These are phyloP conservation scores for Kernera saxatilis DNA, from an alignment of 345 rosid species.

Conservation along the genomic window DNA sequence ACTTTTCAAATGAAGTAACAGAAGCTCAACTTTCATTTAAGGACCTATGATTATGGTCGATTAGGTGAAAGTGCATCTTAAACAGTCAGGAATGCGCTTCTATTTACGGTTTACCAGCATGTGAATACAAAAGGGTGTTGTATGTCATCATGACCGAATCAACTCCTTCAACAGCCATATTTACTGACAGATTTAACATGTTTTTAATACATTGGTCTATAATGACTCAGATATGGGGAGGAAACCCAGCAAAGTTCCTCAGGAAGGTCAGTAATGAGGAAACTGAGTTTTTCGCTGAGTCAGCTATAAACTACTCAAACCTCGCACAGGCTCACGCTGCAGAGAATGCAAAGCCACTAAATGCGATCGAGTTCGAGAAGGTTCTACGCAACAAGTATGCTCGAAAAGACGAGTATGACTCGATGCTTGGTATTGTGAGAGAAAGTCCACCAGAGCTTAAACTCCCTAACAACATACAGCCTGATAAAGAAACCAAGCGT, in stretches of 20 bases:
- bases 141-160: neutral
- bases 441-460: constrained; percentile 77
- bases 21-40: neutral
- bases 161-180: neutral
- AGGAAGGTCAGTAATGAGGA: constrained; percentile 78
- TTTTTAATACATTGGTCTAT: constrained; percentile 1
- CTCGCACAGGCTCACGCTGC: constrained; percentile 85
- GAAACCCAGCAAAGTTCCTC: constrained; percentile 92
- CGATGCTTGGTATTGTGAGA: constrained; percentile 77
- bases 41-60: neutral
- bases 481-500: constrained; percentile 48
- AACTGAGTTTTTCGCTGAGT: constrained; percentile 61
- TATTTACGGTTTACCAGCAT: neutral
- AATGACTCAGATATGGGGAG: constrained; percentile 79
- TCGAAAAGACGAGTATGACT: constrained; percentile 65
- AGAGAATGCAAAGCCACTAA: constrained; percentile 78
- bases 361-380: constrained; percentile 87
- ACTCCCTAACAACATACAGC: constrained; percentile 63
- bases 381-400: constrained; percentile 80
- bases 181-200: neutral
- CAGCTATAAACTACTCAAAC: constrained; percentile 77
- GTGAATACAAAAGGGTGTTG: neutral
- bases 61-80: neutral
- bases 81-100: neutral
- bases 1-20: neutral